Percentiles rank a stretch among this genome's conserved stretches.
Conservation (phyloP, 1,284 basidiomycete species). For the Tilletiopsis washingtonensis region DNA sequence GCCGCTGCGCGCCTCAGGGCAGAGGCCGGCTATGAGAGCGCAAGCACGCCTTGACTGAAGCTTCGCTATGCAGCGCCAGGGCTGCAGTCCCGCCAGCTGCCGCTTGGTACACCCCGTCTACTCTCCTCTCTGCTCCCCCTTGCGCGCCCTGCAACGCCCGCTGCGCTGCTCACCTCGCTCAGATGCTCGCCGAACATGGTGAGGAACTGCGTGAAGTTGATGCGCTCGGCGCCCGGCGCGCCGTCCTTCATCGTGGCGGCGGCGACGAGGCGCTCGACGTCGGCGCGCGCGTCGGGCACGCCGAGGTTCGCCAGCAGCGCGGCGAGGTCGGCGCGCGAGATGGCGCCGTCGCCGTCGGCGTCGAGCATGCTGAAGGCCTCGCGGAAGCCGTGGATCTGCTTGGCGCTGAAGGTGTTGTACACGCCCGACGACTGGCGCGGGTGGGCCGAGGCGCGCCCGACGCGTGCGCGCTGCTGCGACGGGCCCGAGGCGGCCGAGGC, state of each 20-base stretch:
- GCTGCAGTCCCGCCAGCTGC: no score
- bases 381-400: conserved; percentile 49
- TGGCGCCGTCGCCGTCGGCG: conserved; percentile 46
- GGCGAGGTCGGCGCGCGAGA: conserved; percentile 39
- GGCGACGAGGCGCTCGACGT: conserved; percentile 2
- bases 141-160: no score
- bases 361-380: conserved; percentile 49
- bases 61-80: no score
- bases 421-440: conserved; percentile 36
- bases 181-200: conserved; percentile 43
- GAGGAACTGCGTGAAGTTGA: conserved; percentile 44
- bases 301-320: conserved; percentile 44
- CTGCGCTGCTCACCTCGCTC: conserved; percentile 10
- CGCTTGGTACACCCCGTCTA: no score
- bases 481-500: no score
- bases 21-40: no score
- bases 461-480: no score
- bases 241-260: conserved; percentile 4
- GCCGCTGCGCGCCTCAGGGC: no score
- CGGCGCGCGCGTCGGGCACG: conserved; percentile 4
- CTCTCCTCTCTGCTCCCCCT: no score
- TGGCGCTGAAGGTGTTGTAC: conserved; percentile 37
- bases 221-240: conserved; percentile 1
- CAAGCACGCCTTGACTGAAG: no score
- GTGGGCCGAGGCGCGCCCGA: no score